Evolutionary conservation across 2,329 filamentous ascomycete species (phyloP).

Genomic region (Fusarium keratoplasticum): DNA sequence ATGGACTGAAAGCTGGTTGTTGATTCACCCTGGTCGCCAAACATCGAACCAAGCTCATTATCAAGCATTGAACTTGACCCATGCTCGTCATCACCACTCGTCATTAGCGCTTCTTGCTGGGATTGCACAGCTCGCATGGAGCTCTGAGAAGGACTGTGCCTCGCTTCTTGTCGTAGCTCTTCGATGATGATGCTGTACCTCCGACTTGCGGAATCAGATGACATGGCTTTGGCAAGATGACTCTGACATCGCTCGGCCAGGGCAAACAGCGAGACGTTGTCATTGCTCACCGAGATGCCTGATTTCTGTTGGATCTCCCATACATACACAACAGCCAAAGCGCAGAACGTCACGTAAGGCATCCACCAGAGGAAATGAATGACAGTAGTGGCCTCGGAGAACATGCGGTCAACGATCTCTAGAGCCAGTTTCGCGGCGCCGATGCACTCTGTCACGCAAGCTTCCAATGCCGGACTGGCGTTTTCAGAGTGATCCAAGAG

Average conservation of each 20-base stretch:
- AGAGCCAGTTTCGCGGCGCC: constrained; percentile 45
- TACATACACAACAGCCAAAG: constrained; percentile 64
- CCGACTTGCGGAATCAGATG: constrained; percentile 56
- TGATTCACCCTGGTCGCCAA: background rate
- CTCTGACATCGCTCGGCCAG: constrained; percentile 60
- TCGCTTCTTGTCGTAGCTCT: constrained; percentile 53
- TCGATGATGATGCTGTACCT: constrained; percentile 65
- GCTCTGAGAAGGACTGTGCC: background rate
- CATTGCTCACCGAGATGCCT: background rate
- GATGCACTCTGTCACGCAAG: constrained; percentile 55
- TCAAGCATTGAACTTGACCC: background rate
- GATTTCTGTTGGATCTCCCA: constrained; percentile 61
- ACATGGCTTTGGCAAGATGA: constrained; percentile 54
- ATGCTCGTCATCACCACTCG: background rate
- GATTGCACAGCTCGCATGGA: background rate
- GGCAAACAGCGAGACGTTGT: constrained; percentile 47
- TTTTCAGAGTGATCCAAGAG: constrained; percentile 54
- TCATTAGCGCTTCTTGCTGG: background rate
- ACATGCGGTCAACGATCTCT: constrained; percentile 18
- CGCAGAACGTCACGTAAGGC: constrained; percentile 65
- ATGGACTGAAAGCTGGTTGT: constrained; percentile 1
- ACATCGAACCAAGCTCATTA: background rate
- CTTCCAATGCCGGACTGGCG: constrained; percentile 17
- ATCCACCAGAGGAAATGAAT: constrained; percentile 66
- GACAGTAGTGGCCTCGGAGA: constrained; percentile 33